These are phyloP conservation scores for Podaxis sp. DNA, from an alignment of 768 basidiomycete species.

Conservation along the genomic window DNA sequence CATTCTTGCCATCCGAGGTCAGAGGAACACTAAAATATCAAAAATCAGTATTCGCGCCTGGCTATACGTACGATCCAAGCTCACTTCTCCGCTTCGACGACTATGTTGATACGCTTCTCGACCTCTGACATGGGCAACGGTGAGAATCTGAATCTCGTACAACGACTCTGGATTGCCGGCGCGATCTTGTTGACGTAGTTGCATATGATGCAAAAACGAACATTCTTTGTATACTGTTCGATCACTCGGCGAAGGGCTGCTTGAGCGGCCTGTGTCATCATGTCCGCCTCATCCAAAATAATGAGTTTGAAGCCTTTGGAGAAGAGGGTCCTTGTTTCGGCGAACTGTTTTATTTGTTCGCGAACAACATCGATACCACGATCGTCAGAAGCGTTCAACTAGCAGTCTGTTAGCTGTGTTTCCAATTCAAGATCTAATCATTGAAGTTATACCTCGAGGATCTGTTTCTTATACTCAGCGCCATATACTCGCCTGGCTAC, in stretches of 20 bases:
- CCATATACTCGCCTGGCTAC: slow-evolving; percentile 96
- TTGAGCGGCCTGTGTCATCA: slow-evolving; percentile 99
- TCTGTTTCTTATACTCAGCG: slow-evolving; percentile 79
- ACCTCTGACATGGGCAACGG: slow-evolving; percentile 85
- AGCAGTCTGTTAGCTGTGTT: background rate
- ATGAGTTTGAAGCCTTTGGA: slow-evolving; percentile 97
- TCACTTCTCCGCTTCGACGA: slow-evolving; percentile 83
- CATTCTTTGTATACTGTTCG: slow-evolving; percentile 98
- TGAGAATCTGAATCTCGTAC: slow-evolving; percentile 96
- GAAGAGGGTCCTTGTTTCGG: slow-evolving; percentile 88
- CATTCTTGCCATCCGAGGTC: slow-evolving; percentile 80
- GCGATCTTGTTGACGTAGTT: slow-evolving; percentile 99
- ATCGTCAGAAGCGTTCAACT: slow-evolving; percentile 98
- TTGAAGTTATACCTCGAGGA: slow-evolving; percentile 72
- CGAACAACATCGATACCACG: slow-evolving; percentile 98
- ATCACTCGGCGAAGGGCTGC: slow-evolving; percentile 95
- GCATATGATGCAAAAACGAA: slow-evolving; percentile 99
- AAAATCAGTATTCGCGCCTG: background rate
- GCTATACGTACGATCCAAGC: slow-evolving; percentile 17
- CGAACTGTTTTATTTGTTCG: slow-evolving; percentile 98
- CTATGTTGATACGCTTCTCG: slow-evolving; percentile 71
- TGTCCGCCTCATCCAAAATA: slow-evolving; percentile 98
- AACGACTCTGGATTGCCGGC: slow-evolving; percentile 97
- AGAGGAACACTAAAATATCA: slow-evolving; percentile 67
- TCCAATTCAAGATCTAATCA: background rate